phyloP scores from a whole-genome alignment of 2,329 filamentous ascomycete species.

The Trichophyton mentagrophytes region DNA sequence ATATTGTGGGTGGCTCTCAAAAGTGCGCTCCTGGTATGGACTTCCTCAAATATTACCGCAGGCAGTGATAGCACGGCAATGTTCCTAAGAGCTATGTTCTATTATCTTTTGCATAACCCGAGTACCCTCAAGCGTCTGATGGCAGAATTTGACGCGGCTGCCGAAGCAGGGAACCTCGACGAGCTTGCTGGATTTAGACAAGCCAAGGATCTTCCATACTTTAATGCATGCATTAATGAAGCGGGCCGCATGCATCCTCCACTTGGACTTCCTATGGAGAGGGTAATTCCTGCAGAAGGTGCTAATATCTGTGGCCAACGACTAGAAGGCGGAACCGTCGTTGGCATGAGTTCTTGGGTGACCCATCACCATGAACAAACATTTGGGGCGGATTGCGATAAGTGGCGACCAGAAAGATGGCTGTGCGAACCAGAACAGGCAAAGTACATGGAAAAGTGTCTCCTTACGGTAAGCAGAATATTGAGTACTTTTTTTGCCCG shows the following conservation, averaged over 20 bases:
- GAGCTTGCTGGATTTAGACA: slow-evolving; percentile 35
- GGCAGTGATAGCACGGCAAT: slow-evolving; percentile 73
- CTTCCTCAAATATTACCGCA: slow-evolving; percentile 46
- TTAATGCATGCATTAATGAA: slow-evolving; percentile 68
- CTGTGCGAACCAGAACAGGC: slow-evolving; percentile 27
- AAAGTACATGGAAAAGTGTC: neutral
- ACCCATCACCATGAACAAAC: slow-evolving; percentile 55
- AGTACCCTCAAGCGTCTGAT: slow-evolving; percentile 22
- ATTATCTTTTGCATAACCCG: slow-evolving; percentile 57
- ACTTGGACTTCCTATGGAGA: slow-evolving; percentile 58
- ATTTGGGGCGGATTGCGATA: slow-evolving; percentile 55
- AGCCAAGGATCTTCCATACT: slow-evolving; percentile 56
- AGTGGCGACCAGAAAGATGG: slow-evolving; percentile 42
- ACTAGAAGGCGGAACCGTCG: slow-evolving; percentile 57
- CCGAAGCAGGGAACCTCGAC: slow-evolving; percentile 49
- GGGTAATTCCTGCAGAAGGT: slow-evolving; percentile 55
- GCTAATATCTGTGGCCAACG: slow-evolving; percentile 49
- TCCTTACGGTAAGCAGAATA: slow-evolving; percentile 7
- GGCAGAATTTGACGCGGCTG: slow-evolving; percentile 26
- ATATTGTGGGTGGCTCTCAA: slow-evolving; percentile 52
- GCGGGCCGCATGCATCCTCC: slow-evolving; percentile 65
- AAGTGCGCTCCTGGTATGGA: slow-evolving; percentile 61
- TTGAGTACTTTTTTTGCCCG: slow-evolving; percentile 12
- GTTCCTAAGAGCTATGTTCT: slow-evolving; percentile 57
- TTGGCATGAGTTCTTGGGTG: slow-evolving; percentile 64